A percentile compares a stretch with the other conserved stretches of the same genome.
Conservation (phyloP, 1,284 basidiomycete genomes). For the Puccinia brachypodii region DNA sequence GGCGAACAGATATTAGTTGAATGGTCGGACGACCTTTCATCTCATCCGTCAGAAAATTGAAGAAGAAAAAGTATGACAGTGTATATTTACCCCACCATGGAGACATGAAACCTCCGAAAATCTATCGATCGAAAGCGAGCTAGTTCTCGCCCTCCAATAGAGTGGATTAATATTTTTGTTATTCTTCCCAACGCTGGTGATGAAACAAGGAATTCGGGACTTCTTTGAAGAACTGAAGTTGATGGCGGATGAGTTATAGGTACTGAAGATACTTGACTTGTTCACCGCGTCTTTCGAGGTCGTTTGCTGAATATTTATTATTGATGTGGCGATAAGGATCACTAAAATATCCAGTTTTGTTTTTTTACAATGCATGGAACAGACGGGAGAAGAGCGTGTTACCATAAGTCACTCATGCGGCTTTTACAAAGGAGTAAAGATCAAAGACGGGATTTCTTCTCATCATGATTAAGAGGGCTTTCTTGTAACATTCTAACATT, state of each 20-base stretch:
- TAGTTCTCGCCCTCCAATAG: slow-evolving; percentile 1
- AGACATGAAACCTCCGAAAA: slow-evolving; percentile 24
- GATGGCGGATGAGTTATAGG: slow-evolving; percentile 1
- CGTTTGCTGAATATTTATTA: background rate
- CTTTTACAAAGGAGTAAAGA: too few relatives aligned
- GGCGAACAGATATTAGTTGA: background rate
- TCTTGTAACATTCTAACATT: background rate
- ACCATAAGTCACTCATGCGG: background rate
- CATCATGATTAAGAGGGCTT: too few relatives aligned
- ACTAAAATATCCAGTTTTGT: slow-evolving; percentile 2
- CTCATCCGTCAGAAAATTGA: background rate
- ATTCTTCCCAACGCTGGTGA: background rate
- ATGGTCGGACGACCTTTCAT: background rate
- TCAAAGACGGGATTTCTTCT: too few relatives aligned
- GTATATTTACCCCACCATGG: background rate
- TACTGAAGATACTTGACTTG: background rate
- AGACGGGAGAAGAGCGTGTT: background rate
- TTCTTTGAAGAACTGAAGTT: background rate
- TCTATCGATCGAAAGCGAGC: background rate
- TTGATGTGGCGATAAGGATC: background rate
- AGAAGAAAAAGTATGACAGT: background rate
- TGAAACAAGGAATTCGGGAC: slow-evolving; percentile 26
- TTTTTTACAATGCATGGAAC: background rate
- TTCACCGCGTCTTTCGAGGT: background rate
- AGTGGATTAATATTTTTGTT: background rate